phyloP scores from a whole-genome alignment of 768 basidiomycete species.

The Lentinula guzmanii region DNA sequence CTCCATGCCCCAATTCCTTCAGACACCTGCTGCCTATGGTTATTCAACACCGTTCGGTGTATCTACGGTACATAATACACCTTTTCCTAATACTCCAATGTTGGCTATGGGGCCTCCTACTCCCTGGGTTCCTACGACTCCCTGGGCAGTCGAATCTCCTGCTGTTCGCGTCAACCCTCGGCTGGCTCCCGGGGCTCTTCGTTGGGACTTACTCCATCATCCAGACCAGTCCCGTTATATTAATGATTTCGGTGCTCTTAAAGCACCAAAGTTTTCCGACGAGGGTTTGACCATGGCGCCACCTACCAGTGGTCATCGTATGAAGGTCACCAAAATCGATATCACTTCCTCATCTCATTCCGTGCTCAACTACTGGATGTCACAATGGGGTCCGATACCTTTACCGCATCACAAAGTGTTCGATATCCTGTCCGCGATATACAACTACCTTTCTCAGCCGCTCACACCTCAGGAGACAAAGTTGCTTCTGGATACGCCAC shows the following conservation, averaged over 20 bases:
- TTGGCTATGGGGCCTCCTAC: conserved; percentile 1
- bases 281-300: conserved; percentile 2
- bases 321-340: conserved; percentile 1
- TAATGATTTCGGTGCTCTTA: conserved; percentile 2
- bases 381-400: conserved; percentile 4
- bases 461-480: conserved; percentile 1
- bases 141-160: background rate
- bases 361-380: conserved; percentile 2
- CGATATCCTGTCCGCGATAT: conserved; percentile 1
- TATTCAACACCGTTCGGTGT: conserved; percentile 1
- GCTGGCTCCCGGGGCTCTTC: background rate
- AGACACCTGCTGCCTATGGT: background rate
- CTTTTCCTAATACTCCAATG: background rate
- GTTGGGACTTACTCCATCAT: conserved; percentile 4
- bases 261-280: conserved; percentile 6
- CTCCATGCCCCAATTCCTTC: background rate
- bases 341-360: background rate
- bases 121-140: conserved; percentile 5
- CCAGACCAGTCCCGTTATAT: conserved; percentile 5
- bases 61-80: conserved; percentile 4
- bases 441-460: conserved; percentile 3
- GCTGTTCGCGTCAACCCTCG: conserved; percentile 4
- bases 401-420: conserved; percentile 2
- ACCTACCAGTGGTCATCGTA: background rate
- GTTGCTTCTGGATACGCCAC: conserved; percentile 5